A percentile compares a stretch with the other conserved stretches of the same genome.
These are phyloP conservation scores for Neofusicoccum laricinum DNA, from an alignment of 2,329 filamentous ascomycete genomes.

Conservation along the genomic window DNA sequence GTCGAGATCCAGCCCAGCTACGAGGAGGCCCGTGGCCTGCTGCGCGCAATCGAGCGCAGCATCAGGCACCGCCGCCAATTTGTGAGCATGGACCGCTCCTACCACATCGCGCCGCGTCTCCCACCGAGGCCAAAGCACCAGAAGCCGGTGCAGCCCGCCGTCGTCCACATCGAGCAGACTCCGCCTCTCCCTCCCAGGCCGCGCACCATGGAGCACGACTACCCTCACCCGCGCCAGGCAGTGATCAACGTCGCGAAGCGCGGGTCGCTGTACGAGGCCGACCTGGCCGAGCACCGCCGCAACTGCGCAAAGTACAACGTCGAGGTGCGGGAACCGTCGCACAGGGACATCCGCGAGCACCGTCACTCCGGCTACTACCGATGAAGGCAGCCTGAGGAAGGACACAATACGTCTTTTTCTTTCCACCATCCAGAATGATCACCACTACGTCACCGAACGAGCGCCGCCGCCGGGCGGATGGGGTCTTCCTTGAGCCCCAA, in stretches of 20 bases:
- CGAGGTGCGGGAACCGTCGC: constrained; percentile 41
- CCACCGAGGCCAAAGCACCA: constrained; percentile 17
- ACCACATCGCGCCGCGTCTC: constrained; percentile 40
- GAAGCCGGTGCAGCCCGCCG: constrained; percentile 1
- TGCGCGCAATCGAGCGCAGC: constrained; percentile 42
- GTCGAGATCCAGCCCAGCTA: constrained; percentile 43
- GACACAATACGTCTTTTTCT: not conserved
- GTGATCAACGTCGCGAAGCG: constrained; percentile 26
- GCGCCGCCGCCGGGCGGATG: not conserved
- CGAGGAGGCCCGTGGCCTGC: constrained; percentile 37
- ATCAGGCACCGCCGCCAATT: constrained; percentile 37
- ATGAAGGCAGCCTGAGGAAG: not conserved
- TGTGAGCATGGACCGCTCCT: constrained; percentile 43
- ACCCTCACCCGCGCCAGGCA: constrained; percentile 24
- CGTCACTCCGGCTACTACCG: constrained; percentile 39
- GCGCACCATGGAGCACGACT: constrained; percentile 22
- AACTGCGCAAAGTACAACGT: constrained; percentile 38
- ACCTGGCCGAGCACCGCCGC: constrained; percentile 33
- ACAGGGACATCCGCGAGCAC: constrained; percentile 34
- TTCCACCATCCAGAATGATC: not conserved
- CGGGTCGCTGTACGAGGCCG: constrained; percentile 41
- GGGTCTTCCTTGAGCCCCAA: constrained; percentile 4
- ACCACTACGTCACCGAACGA: constrained; percentile 1
- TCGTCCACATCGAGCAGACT: not conserved
- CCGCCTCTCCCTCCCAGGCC: not conserved